Percentiles rank a stretch among this genome's conserved stretches.
phyloP scores from a whole-genome alignment of 225 moss, liverwort and hornwort genomes.

The Marchantia paleacea region DNA sequence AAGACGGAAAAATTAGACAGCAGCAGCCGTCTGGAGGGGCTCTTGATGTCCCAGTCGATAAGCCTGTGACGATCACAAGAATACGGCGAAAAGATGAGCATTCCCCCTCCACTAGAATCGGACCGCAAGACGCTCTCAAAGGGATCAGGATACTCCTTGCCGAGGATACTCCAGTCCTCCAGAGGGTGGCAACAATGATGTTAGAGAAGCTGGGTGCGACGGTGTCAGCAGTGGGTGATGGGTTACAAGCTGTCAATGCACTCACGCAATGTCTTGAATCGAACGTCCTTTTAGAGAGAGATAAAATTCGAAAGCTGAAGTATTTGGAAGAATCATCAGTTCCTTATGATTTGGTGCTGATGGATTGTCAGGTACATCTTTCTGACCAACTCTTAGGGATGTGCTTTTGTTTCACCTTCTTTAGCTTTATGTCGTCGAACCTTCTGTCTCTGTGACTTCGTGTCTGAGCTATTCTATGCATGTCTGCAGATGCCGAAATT shows the following conservation, averaged over 20 bases:
- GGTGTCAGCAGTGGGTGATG: constrained; percentile 63
- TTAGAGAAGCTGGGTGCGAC: constrained; percentile 75
- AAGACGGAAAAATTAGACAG: background rate
- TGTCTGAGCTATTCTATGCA: background rate
- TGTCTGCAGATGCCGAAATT: constrained; percentile 73
- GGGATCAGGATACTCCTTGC: constrained; percentile 77
- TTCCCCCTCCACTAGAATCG: constrained; percentile 35
- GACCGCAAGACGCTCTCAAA: constrained; percentile 59
- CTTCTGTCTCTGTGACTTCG: background rate
- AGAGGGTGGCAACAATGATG: constrained; percentile 80
- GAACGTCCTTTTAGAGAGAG: background rate
- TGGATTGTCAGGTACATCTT: constrained; percentile 77
- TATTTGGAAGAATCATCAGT: constrained; percentile 18
- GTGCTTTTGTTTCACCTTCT: background rate
- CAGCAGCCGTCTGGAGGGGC: background rate
- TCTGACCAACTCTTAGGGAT: background rate
- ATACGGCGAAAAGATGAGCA: constrained; percentile 7
- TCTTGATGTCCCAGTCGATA: background rate
- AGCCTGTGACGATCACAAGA: background rate
- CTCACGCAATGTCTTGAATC: constrained; percentile 46
- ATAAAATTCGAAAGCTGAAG: constrained; percentile 15
- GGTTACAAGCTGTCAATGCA: constrained; percentile 67
- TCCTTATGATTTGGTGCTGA: constrained; percentile 66
- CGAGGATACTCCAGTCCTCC: constrained; percentile 75
- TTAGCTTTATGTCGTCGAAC: background rate